Base-by-base conservation (phyloP, 768 basidiomycete genomes). In the Termitomyces titanicus region DNA sequence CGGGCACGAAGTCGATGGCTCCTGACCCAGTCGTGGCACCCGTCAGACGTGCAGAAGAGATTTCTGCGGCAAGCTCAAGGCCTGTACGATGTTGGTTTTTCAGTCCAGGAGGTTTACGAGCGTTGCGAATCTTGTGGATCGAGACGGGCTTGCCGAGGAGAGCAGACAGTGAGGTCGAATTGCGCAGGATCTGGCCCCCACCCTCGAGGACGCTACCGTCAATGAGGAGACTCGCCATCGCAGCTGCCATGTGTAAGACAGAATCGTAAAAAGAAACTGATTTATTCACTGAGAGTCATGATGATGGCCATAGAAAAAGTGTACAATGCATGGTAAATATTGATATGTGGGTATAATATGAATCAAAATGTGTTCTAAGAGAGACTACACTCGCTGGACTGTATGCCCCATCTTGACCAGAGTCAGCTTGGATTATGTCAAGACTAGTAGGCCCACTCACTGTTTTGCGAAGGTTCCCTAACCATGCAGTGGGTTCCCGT, bases 81-180 rank as follows among this genome's bases (percentile, higher is more conserved):
- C 89, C 89, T 60, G 85, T 80, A 47, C 81, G 80, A 66, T 92
- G 89, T 63, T 92, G 89, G 45, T 80, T 82, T 63, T 80, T 87
- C 35, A 92, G 71, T 1, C 89, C 89, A 15, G 86, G 83, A 17
- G 80, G 81, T 33, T 56, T 75, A 47, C 89, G 76, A 24, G 76
- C 76, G 46, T 70, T 70, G 29, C 89, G 81, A 27, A 92, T 81
- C 15, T 85, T 84, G 33, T 78, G 66, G 45, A 91, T 81, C 4
- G 72, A 70, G 25, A 90, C 72, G 1, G 85, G 81, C 54, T 77
- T 84, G n/a, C 70, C 70, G 15, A 89, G 73, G 17, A 91, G 71
- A 9, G 82, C 79, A n/a, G 89, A 81, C 34, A 90, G 70, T 1
- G 86, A 74, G 33, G 88, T 75, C 0, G 85, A 72, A 60, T 88